Conservation (phyloP, 106 monocot genomes). For the Allium cepa region DNA sequence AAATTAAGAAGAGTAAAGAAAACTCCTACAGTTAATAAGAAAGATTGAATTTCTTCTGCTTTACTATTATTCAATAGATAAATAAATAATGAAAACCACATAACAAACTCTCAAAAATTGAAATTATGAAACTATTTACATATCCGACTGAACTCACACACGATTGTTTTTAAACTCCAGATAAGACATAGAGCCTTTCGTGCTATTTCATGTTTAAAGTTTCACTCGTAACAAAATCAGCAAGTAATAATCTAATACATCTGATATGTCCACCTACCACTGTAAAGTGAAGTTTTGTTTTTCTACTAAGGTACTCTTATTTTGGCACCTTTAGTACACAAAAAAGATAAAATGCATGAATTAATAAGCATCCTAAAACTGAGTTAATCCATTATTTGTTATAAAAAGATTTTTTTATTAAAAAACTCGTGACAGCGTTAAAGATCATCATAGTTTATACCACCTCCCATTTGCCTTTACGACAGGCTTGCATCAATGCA, state of each 20-base stretch:
- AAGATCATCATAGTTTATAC: slow-evolving; percentile 14
- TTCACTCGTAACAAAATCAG: slow-evolving; percentile 14
- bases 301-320: slow-evolving; percentile 12
- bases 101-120: neutral
- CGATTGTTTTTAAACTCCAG: slow-evolving; percentile 15
- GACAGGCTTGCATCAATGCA: slow-evolving; percentile 24
- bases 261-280: slow-evolving; percentile 12
- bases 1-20: too few species aligned
- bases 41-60: too few species aligned
- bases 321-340: too few species aligned
- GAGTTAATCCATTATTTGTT: too few species aligned
- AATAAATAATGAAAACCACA: neutral
- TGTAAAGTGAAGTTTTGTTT: slow-evolving; percentile 13
- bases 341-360: too few species aligned
- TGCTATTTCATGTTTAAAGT: neutral
- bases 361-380: too few species aligned
- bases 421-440: slow-evolving; percentile 3
- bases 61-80: too few species aligned
- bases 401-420: too few species aligned
- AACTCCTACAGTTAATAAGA: too few species aligned
- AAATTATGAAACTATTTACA: neutral
- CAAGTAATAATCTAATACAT: slow-evolving; percentile 14
- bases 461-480: slow-evolving; percentile 13
- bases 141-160: slow-evolving; percentile 10
- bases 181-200: slow-evolving; percentile 14